phyloP scores from a whole-genome alignment of 495 filamentous ascomycete genomes.

The Daldinia decipiens region DNA sequence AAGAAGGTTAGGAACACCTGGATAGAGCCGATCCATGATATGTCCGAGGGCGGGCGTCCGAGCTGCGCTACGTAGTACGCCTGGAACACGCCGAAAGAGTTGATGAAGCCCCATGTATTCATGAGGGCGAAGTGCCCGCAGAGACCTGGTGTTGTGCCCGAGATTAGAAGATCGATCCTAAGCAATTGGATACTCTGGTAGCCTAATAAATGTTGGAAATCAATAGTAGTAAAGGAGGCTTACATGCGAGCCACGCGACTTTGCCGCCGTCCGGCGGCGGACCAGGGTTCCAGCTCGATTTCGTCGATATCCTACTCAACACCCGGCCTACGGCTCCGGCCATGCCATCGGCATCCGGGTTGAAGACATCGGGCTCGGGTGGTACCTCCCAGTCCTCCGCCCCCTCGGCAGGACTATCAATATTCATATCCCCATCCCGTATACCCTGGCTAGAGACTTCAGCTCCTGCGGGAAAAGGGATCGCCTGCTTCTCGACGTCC shows the following conservation, averaged over 20 bases:
- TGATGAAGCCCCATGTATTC: conserved; percentile 65
- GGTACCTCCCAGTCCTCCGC: conserved; percentile 36
- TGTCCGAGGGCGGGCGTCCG: conserved; percentile 65
- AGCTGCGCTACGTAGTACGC: conserved; percentile 72
- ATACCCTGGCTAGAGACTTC: not conserved
- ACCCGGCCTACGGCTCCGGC: conserved; percentile 47
- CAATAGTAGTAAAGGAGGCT: not conserved
- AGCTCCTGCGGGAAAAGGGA: not conserved
- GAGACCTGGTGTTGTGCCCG: conserved; percentile 43
- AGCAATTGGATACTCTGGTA: too few relatives aligned
- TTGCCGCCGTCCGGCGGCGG: conserved; percentile 66
- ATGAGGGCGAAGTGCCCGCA: conserved; percentile 59
- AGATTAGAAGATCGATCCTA: conserved; percentile 3
- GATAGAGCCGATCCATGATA: conserved; percentile 81
- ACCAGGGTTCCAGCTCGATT: conserved; percentile 55
- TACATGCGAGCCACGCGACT: conserved; percentile 61
- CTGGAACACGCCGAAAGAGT: conserved; percentile 84
- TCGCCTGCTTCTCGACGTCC: conserved; percentile 41
- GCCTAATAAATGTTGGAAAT: too few relatives aligned
- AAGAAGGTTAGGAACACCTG: conserved; percentile 81
- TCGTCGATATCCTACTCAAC: conserved; percentile 53
- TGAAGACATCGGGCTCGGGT: conserved; percentile 40
- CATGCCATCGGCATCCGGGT: conserved; percentile 44
- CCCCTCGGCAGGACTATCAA: conserved; percentile 7
- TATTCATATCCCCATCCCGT: conserved; percentile 17